phyloP scores from a whole-genome alignment of 1,139 yeast species.

The Sporopachydermia cereana region DNA sequence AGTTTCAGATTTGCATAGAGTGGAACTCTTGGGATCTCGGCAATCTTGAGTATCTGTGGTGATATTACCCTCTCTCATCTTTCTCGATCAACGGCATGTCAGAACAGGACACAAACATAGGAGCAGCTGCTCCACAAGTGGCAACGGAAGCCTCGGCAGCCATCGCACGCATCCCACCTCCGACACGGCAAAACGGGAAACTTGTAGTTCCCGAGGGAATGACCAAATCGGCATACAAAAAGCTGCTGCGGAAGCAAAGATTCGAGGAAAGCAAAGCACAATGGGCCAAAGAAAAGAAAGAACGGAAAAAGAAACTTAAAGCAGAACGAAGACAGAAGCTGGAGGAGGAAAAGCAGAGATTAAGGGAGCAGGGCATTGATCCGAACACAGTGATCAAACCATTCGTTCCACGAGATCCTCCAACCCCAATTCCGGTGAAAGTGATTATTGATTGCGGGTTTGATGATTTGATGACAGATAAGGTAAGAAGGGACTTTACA shows the following conservation, averaged over 20 bases:
- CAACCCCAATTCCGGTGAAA: conserved; percentile 34
- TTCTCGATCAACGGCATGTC: too few species aligned
- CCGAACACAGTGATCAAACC: conserved; percentile 16
- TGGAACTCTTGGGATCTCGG: too few species aligned
- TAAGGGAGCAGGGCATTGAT: conserved; percentile 8
- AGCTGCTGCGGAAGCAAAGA: conserved; percentile 42
- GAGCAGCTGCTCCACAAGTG: too few species aligned
- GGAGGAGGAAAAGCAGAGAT: conserved; percentile 21
- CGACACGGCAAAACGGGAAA: conserved; percentile 3
- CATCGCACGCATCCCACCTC: too few species aligned
- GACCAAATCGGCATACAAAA: conserved; percentile 78
- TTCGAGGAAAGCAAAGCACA: conserved; percentile 59
- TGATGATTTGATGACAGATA: conserved; percentile 77
- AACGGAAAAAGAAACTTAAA: conserved; percentile 37
- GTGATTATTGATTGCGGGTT: conserved; percentile 80
- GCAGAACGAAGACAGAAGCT: conserved; percentile 23
- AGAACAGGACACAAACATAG: too few species aligned
- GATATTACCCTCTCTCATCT: too few species aligned
- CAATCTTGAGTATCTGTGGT: too few species aligned
- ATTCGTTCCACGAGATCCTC: conserved; percentile 31
- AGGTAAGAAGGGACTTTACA: conserved; percentile 16
- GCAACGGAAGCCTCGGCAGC: too few species aligned
- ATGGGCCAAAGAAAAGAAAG: conserved; percentile 37
- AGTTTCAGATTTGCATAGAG: too few species aligned
- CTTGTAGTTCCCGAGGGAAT: conserved; percentile 62